Base-by-base conservation (phyloP, 1,139 yeast genomes). In the Tardiomyces digboiensis region DNA sequence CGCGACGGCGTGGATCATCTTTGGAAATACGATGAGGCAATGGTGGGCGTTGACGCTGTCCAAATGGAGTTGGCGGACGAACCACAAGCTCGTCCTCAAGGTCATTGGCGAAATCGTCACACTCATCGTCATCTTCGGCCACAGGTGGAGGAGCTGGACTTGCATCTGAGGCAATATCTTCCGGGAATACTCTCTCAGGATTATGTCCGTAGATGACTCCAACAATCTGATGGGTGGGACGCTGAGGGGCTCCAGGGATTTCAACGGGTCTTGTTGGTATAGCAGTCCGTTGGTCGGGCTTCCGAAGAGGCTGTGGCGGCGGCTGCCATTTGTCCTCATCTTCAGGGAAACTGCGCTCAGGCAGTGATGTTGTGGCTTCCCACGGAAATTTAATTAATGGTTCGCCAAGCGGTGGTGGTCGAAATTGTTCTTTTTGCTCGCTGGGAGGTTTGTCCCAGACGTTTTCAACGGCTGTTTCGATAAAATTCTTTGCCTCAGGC, bases 401-500 rank as follows among this genome's bases (percentile, higher is more conserved):
- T 18, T 44, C 45, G 14, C 53, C 53, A 23, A 48, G 42, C 29
- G 40, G 40, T 4, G 39, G 36, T 23, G 29, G 40, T 20, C 29
- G 19, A 21, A 23, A 36, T 23, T 12, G 26, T 7, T n/a, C 16
- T 12, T 19, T 20, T 22, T 7, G 21, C 13, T 12, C 37, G 22
- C 23, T 26, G 42, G 44, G 43, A 12, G 54, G 49, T 22, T 22
- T 29, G 42, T 62, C 66, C 66, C 66, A 62, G 2, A 47, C 56
- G 39, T 60, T 60, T 12, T 47, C 46, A 36, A 55, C 51, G 16
- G 46, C 45, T 18, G 50, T 46, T 18, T 56, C 46, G 21, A 47
- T 44, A 40, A 71, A 56, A 8, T 46, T 44, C 1, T 57, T 59
- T 3, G 74, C 75, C 50, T 72, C 74, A 6, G 74, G 70, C 29